phyloP scores from a whole-genome alignment of 1,284 basidiomycete genomes.

The Rhodotorula sp. region DNA sequence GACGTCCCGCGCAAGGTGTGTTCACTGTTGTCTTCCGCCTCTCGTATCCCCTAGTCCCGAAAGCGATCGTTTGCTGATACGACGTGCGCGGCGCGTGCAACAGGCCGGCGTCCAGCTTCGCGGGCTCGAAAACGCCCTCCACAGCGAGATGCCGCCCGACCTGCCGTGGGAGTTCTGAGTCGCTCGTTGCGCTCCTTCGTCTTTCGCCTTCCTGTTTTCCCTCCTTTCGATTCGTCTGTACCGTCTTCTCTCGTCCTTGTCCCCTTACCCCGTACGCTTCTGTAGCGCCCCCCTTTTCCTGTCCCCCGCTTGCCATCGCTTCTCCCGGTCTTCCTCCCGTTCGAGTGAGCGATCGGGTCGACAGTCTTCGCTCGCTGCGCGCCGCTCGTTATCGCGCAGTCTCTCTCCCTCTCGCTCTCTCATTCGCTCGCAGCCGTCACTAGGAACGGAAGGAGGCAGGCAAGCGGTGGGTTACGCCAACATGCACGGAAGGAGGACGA shows the following conservation, averaged over 20 bases:
- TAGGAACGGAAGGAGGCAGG: no score
- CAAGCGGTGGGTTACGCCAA: no score
- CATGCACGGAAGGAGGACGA: neutral
- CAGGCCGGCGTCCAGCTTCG: conserved; percentile 30
- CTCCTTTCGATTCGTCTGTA: neutral
- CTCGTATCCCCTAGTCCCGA: neutral
- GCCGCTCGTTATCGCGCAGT: no score
- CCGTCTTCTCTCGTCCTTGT: no score
- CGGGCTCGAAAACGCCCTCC: conserved; percentile 30
- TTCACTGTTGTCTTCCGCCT: neutral
- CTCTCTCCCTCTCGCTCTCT: no score
- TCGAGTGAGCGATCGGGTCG: no score
- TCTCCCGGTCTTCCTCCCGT: neutral
- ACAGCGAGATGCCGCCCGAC: conserved; percentile 24
- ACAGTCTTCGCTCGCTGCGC: no score
- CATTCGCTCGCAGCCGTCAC: no score
- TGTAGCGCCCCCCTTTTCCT: neutral
- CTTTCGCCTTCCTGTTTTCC: neutral
- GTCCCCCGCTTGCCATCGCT: no score
- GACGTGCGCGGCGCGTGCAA: fast-evolving
- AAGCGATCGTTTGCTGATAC: neutral
- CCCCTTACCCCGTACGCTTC: no score
- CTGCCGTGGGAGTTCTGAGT: conserved; percentile 12
- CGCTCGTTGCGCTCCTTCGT: neutral
- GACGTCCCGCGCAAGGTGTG: conserved; percentile 39